phyloP scores from a whole-genome alignment of 148 eudicot species.

The Nepenthes gracilis region DNA sequence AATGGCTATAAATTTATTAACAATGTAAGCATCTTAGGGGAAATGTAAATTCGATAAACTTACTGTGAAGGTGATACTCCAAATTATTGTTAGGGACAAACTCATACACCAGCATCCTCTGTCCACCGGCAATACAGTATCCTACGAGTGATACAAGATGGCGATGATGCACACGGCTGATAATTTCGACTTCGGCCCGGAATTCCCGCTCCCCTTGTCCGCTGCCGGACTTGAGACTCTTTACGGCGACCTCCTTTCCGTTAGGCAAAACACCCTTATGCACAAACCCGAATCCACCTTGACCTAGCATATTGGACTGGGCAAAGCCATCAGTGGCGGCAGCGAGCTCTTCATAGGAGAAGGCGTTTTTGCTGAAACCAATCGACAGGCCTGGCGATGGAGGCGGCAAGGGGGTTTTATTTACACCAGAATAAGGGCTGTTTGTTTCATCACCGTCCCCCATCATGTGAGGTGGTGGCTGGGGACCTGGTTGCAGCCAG shows the following conservation, averaged over 20 bases:
- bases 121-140: constrained; percentile 54
- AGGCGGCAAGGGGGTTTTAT: constrained; percentile 12
- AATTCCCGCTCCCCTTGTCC: constrained; percentile 91
- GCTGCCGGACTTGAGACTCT: constrained; percentile 71
- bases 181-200: constrained; percentile 71
- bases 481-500: too few species aligned
- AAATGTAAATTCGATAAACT: constrained; percentile 2
- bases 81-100: constrained; percentile 62
- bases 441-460: background rate
- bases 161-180: constrained; percentile 85
- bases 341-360: constrained; percentile 54
- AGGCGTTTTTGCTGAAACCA: constrained; percentile 31
- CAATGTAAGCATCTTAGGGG: background rate
- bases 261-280: constrained; percentile 60
- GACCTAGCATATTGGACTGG: constrained; percentile 51
- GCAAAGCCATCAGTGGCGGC: constrained; percentile 57
- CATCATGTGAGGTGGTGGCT: background rate
- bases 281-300: constrained; percentile 78
- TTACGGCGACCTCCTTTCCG: constrained; percentile 58
- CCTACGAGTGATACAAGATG: constrained; percentile 79
- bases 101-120: constrained; percentile 69
- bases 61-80: constrained; percentile 79
- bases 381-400: background rate
- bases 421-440: background rate
- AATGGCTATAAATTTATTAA: too few species aligned